Conservation (phyloP, 2,329 filamentous ascomycete species). For the Westerdykella sp. region DNA sequence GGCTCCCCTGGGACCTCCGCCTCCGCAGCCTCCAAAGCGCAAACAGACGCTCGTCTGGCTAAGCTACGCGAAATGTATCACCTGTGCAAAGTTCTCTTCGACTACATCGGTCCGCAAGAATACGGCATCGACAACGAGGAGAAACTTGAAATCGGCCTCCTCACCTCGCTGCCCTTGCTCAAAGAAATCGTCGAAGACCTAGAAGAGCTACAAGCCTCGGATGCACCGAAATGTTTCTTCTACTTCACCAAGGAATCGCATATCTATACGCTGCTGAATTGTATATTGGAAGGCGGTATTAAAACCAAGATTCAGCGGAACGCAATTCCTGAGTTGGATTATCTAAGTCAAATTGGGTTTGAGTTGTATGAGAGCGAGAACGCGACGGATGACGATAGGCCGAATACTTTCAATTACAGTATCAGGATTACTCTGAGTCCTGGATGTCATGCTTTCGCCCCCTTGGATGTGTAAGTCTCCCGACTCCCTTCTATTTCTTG, state of each 20-base stretch:
- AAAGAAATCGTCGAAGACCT: constrained; percentile 96
- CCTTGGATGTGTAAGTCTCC: constrained; percentile 64
- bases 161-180: constrained; percentile 87
- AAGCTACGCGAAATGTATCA: constrained; percentile 90
- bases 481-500: background rate
- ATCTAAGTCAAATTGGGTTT: constrained; percentile 95
- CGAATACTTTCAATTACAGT: constrained; percentile 80
- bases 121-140: constrained; percentile 94
- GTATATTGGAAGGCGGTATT: constrained; percentile 93
- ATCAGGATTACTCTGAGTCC: constrained; percentile 95
- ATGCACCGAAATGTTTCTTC: constrained; percentile 91
- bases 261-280: constrained; percentile 96
- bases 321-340: constrained; percentile 94
- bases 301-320: constrained; percentile 94
- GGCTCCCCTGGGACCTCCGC: background rate
- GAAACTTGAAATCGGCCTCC: constrained; percentile 94
- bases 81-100: constrained; percentile 88
- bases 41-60: constrained; percentile 76
- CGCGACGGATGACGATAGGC: constrained; percentile 50
- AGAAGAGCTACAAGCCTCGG: constrained; percentile 92
- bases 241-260: constrained; percentile 99
- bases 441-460: constrained; percentile 93
- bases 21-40: constrained; percentile 55
- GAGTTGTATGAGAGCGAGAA: constrained; percentile 96
- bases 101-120: constrained; percentile 97